Evolutionary conservation across 2,329 filamentous ascomycete genomes (phyloP).

Genomic region (Aspergillus tamarii): DNA sequence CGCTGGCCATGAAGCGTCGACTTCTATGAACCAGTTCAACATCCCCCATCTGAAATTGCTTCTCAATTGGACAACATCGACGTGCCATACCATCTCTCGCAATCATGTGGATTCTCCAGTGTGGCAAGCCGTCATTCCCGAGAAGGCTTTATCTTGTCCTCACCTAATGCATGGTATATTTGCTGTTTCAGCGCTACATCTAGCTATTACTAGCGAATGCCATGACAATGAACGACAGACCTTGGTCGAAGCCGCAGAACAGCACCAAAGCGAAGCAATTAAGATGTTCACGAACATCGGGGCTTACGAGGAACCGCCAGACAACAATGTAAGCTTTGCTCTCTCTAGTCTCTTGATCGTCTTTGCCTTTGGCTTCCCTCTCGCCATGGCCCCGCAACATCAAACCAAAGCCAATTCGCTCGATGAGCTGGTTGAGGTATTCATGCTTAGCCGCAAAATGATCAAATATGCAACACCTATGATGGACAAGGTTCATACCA

Average conservation of each 20-base stretch:
- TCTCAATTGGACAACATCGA: slow-evolving; percentile 4
- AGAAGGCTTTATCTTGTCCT: slow-evolving; percentile 23
- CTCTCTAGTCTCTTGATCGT: slow-evolving; percentile 14
- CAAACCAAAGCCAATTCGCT: not conserved
- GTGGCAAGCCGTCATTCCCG: slow-evolving; percentile 21
- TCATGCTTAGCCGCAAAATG: slow-evolving; percentile 7
- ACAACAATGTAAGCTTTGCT: not conserved
- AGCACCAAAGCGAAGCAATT: not conserved
- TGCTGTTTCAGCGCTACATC: slow-evolving; percentile 27
- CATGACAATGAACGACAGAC: slow-evolving; percentile 19
- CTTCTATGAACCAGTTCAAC: not conserved
- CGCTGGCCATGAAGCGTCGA: no score
- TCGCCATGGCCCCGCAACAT: slow-evolving; percentile 9
- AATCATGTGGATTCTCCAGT: slow-evolving; percentile 21
- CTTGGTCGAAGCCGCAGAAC: not conserved
- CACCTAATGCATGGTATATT: slow-evolving; percentile 30
- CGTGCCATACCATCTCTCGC: slow-evolving; percentile 21
- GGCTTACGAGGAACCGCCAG: not conserved
- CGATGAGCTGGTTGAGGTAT: slow-evolving; percentile 2
- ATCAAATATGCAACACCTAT: not conserved
- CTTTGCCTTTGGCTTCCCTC: slow-evolving; percentile 24
- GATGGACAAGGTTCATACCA: not conserved
- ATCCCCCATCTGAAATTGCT: not conserved
- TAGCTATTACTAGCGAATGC: slow-evolving; percentile 23
- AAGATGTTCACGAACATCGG: not conserved